Percentiles rank a stretch among this genome's conserved stretches.
Conservation (phyloP, 345 rosid species). For the Citrus mangshanensis region DNA sequence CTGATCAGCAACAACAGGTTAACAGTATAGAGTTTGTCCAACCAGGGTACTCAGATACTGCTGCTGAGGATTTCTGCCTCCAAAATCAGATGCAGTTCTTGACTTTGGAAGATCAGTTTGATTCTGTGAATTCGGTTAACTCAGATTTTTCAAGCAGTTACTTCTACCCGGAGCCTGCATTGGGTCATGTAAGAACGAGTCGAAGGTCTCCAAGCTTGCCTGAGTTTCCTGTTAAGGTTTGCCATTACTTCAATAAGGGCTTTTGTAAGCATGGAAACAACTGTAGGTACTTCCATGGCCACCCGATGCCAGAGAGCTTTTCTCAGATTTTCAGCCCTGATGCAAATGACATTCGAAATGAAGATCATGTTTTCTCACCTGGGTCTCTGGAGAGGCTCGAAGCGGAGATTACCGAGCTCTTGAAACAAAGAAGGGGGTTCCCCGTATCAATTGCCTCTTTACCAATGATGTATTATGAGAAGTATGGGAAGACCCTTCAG, state of each 20-base stretch:
- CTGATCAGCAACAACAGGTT: constrained; percentile 34
- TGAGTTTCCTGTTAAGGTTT: constrained; percentile 76
- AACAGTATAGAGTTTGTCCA: constrained; percentile 35
- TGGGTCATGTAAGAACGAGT: constrained; percentile 43
- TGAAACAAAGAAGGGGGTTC: constrained; percentile 76
- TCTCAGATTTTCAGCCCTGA: constrained; percentile 42
- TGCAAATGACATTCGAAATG: constrained; percentile 39
- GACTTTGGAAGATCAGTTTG: constrained; percentile 49
- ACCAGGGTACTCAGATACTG: constrained; percentile 30
- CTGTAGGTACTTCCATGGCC: constrained; percentile 80
- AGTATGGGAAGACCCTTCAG: constrained; percentile 80
- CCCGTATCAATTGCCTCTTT: constrained; percentile 94
- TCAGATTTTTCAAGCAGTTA: constrained; percentile 49
- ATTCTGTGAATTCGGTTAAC: constrained; percentile 28
- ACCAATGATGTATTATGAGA: constrained; percentile 86
- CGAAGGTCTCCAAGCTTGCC: constrained; percentile 82
- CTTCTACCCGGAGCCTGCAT: constrained; percentile 40
- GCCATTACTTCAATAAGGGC: constrained; percentile 87
- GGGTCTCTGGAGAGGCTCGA: constrained; percentile 81
- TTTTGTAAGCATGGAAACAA: constrained; percentile 84
- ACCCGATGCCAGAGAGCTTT: constrained; percentile 50
- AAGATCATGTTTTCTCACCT: constrained; percentile 63
- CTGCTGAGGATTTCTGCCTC: constrained; percentile 36
- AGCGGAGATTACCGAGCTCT: constrained; percentile 72
- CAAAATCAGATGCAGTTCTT: constrained; percentile 49